A percentile compares a stretch with the other conserved stretches of the same genome.
Evolutionary conservation across 495 filamentous ascomycete genomes (phyloP).

Genomic region (Mycothermus thermophilus): DNA sequence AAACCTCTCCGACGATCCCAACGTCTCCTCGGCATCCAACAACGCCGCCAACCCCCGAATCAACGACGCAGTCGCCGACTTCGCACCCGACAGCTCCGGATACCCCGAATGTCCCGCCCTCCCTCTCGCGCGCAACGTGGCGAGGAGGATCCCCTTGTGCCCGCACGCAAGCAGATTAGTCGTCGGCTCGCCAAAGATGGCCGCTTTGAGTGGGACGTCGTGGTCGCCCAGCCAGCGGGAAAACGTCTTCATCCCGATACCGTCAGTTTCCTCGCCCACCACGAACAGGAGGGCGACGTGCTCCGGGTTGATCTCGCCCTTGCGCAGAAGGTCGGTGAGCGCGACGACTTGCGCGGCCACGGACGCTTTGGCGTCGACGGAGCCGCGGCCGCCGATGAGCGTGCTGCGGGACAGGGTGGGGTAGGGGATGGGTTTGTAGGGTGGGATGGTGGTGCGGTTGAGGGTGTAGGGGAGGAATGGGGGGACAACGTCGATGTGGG

Average conservation of each 20-base stretch:
- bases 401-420: slow-evolving; percentile 11
- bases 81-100: slow-evolving; percentile 70
- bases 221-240: slow-evolving; percentile 38
- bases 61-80: slow-evolving; percentile 62
- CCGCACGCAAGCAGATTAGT: slow-evolving; percentile 73
- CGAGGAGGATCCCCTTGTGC: slow-evolving; percentile 68
- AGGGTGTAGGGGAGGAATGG: slow-evolving; percentile 54
- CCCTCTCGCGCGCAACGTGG: slow-evolving; percentile 51
- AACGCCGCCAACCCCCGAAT: slow-evolving; percentile 51
- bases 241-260: slow-evolving; percentile 70
- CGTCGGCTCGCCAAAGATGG: slow-evolving; percentile 89
- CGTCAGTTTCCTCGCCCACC: slow-evolving; percentile 70
- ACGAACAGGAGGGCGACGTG: slow-evolving; percentile 72
- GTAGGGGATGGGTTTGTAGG: slow-evolving; percentile 17
- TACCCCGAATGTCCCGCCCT: slow-evolving; percentile 83
- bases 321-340: slow-evolving; percentile 42
- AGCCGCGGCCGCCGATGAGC: slow-evolving; percentile 53
- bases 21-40: slow-evolving; percentile 44
- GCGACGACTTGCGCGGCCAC: slow-evolving; percentile 70
- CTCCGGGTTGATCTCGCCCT: slow-evolving; percentile 20
- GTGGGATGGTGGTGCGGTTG: slow-evolving; percentile 17
- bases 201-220: slow-evolving; percentile 33
- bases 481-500: slow-evolving; percentile 59
- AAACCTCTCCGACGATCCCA: slow-evolving; percentile 62
- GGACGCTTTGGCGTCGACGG: slow-evolving; percentile 80